phyloP scores from a whole-genome alignment of 2,329 filamentous ascomycete species.

The Sporothrix brasiliensis region DNA sequence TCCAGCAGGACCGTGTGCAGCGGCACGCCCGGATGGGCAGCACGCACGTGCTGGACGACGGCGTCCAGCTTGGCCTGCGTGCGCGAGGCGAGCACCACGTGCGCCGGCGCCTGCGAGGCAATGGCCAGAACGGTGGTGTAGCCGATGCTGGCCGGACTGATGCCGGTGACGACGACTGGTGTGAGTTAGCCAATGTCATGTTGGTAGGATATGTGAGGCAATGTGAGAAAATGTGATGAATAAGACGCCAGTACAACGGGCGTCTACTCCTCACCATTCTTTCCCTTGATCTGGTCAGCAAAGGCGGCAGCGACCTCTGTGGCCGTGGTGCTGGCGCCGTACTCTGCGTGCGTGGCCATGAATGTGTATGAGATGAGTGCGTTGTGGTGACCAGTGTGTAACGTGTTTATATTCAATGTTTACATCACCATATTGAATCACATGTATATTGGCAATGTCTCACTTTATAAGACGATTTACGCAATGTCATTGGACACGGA shows the following conservation, averaged over 20 bases:
- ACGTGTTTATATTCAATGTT: not conserved
- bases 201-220: too few species aligned
- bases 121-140: conserved; percentile 48
- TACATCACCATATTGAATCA: not conserved
- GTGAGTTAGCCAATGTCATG: not conserved
- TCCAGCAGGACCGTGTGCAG: conserved; percentile 42
- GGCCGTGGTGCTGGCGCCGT: conserved; percentile 33
- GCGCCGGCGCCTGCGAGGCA: conserved; percentile 48
- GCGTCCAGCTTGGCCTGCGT: conserved; percentile 48
- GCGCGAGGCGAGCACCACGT: conserved; percentile 52
- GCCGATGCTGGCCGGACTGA: conserved; percentile 49
- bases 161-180: conserved; percentile 44
- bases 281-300: conserved; percentile 31
- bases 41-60: conserved; percentile 46
- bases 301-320: conserved; percentile 35
- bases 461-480: not conserved
- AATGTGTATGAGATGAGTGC: not conserved
- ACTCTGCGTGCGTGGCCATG: conserved; percentile 36
- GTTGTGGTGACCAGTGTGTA: not conserved
- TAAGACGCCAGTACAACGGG: too few species aligned
- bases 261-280: conserved; percentile 25
- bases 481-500: not conserved
- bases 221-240: too few species aligned
- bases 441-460: not conserved
- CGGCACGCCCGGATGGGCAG: conserved; percentile 35